Evolutionary conservation across 192 early-diverging fungal species (phyloP), one percentile per base, ranked within the genome.

Genomic region (Entomortierella chlamydospora): DNA sequence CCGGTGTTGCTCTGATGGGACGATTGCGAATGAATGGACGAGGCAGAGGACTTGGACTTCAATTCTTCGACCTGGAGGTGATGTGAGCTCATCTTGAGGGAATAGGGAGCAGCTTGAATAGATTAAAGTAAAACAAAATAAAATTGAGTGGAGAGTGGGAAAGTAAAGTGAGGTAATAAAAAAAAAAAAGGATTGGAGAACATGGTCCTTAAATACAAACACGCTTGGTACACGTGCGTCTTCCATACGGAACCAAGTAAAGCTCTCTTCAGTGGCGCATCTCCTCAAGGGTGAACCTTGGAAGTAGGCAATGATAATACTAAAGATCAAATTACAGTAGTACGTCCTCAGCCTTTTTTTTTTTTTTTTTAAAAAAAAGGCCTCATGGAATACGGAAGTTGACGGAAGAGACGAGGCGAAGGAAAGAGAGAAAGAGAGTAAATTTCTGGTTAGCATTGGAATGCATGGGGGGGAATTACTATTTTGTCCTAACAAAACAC

Each of bases 351-450:
- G n/a, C n/a, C n/a, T n/a, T n/a, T n/a, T n/a, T n/a, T n/a, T n/a
- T n/a, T n/a, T n/a, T n/a, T n/a, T n/a, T n/a, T n/a, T n/a, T n/a
- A n/a, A n/a, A n/a, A n/a, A n/a, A n/a, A 61, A 61, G 42, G 43
- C 60, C 60, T 45, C 60, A 61, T 50, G 29, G 39, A 45, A 9
- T 17, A 37, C 60, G 60, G 60, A 49, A 61, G 60, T 49, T 61
- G 60, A 61, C 60, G 60, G 60, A 55, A 53, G 34, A 43, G 56
- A 42, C 34, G 7, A 26, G 5, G 37, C 28, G 30, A 33, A 26
- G 8, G 37, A 42, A 51, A 33, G 47, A 7, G 17, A 33, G 47
- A 50, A 30, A 13, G 31, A 34, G 18, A 20, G 29, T n/a, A 54
- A 55, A 33, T 31, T 34, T 20, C 28, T 34, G 2, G 33, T 15